Percentiles rank a stretch among this genome's conserved stretches.
These are phyloP conservation scores for Trametes punicea DNA, from an alignment of 768 basidiomycete genomes.

Conservation along the genomic window DNA sequence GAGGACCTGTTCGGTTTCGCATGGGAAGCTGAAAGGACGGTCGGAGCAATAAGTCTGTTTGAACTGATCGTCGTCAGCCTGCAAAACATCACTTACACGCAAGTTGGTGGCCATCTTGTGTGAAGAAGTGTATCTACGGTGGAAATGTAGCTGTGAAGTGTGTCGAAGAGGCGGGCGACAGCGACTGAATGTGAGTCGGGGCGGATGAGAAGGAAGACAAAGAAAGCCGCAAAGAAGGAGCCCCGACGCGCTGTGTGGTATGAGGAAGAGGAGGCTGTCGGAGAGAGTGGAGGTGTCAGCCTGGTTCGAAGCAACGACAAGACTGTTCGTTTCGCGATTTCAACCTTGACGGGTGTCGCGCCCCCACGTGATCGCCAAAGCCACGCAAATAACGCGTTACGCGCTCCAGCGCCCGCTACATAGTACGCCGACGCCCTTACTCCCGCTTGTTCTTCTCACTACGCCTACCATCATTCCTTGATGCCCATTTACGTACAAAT, in stretches of 20 bases:
- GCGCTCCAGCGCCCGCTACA: constrained; percentile 19
- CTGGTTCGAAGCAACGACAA: constrained; percentile 31
- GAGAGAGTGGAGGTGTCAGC: constrained; percentile 33
- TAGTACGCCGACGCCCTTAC: neutral
- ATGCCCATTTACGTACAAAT: constrained; percentile 14
- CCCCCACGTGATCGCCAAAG: constrained; percentile 35
- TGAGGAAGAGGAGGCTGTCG: constrained; percentile 22
- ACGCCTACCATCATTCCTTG: constrained; percentile 19
- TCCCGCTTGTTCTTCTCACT: constrained; percentile 4
- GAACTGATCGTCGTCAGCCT: neutral
- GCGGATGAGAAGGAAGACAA: constrained; percentile 27
- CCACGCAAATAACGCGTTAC: constrained; percentile 31
- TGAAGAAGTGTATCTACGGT: constrained; percentile 18
- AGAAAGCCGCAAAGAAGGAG: constrained; percentile 29
- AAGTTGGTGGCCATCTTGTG: constrained; percentile 56
- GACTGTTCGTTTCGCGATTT: constrained; percentile 28
- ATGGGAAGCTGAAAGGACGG: constrained; percentile 51
- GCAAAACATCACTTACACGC: constrained; percentile 44
- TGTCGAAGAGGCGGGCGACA: constrained; percentile 22
- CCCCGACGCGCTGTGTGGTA: constrained; percentile 29
- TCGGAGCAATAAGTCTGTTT: constrained; percentile 1
- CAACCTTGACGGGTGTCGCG: constrained; percentile 30
- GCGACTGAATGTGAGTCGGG: constrained; percentile 16
- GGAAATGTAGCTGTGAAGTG: constrained; percentile 19
- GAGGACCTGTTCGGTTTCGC: constrained; percentile 59